Base-by-base conservation (phyloP, 805 yeast species). In the Ogataea trehalophila region DNA sequence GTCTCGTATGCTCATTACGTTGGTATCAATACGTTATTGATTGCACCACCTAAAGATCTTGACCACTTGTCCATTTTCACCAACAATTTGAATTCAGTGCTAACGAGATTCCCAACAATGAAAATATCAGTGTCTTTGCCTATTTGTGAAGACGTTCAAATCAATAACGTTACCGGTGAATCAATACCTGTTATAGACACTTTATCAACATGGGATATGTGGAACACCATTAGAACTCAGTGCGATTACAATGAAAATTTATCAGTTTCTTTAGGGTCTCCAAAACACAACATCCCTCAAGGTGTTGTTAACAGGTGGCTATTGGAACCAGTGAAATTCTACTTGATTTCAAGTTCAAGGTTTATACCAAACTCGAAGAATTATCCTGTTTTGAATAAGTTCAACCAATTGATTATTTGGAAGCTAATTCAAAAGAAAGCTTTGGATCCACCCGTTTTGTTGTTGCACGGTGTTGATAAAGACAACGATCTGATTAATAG, bases 241-340 rank as follows among this genome's bases (percentile, higher is more conserved):
- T 79, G 84, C 55, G 73, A 74, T 46, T 80, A 82, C 56, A 72
- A 81, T 42, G 51, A 64, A 2, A 74, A 79, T 20, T 64, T 85
- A 44, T 81, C 87, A n/a, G 81, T 89, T 45, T 87, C 88, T 5
- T 69, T 86, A 34, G 94, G 84, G 35, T 75, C 90, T 20, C 91
- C 95, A 33, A 81, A 81, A 47, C 71, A 72, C 35, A 70, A 70
- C 43, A 74, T 78, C 1, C 83, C 85, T 2, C 66, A 67, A 4
- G 59, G 61, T 45, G 79, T 82, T 2, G 56, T 79, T 3, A 71
- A 76, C 22, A 66, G 89, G 46, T 85, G 91, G 91, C 62, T 79
- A 46, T 70, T 83, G 23, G 91, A 85, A 61, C 89, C 89, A 0
- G 75, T 85, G 1, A 70, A 77, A 6, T 75, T 79, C 59, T 66